Evolutionary conservation across 1,284 basidiomycete species (phyloP).

Genomic region (Cryptococcus sp.): DNA sequence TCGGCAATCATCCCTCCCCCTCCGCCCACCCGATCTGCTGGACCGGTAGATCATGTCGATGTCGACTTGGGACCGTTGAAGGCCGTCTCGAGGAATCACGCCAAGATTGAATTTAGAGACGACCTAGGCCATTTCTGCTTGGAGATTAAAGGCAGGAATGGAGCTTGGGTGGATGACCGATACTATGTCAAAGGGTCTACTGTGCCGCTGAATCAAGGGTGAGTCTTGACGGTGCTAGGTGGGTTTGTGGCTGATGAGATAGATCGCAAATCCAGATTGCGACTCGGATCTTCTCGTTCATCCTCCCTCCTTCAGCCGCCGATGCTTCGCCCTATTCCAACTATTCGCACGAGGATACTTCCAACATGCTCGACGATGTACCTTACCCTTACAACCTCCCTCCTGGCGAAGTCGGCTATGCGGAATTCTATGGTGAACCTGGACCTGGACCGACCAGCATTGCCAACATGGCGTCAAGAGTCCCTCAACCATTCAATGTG

Average conservation of each 20-base stretch:
- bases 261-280: slow-evolving; percentile 99
- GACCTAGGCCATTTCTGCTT: slow-evolving; percentile 75
- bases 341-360: slow-evolving; percentile 21
- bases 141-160: slow-evolving; percentile 87
- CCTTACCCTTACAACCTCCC: slow-evolving; percentile 42
- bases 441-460: slow-evolving; percentile 35
- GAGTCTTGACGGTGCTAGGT: slow-evolving; percentile 28
- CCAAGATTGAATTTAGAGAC: slow-evolving; percentile 70
- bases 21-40: slow-evolving; percentile 19
- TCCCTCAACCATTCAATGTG: slow-evolving; percentile 41
- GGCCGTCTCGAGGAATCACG: slow-evolving; percentile 93
- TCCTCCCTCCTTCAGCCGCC: slow-evolving; percentile 60
- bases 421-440: slow-evolving; percentile 39
- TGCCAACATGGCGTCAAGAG: slow-evolving; percentile 29
- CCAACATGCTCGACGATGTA: slow-evolving; percentile 22
- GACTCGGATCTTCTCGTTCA: slow-evolving; percentile 93
- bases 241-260: slow-evolving; percentile 10
- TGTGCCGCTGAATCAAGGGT: slow-evolving; percentile 77
- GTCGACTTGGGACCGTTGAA: slow-evolving; percentile 96
- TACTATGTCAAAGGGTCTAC: slow-evolving; percentile 85
- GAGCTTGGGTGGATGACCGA: slow-evolving; percentile 94
- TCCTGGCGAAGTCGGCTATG: slow-evolving; percentile 33
- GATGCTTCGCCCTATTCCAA: slow-evolving; percentile 30
- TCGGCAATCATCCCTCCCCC: slow-evolving; percentile 29
- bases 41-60: slow-evolving; percentile 60